A percentile compares a stretch with the other conserved stretches of the same genome.
phyloP scores from a whole-genome alignment of 2,329 filamentous ascomycete species.

The Xenoacremonium recifei region DNA sequence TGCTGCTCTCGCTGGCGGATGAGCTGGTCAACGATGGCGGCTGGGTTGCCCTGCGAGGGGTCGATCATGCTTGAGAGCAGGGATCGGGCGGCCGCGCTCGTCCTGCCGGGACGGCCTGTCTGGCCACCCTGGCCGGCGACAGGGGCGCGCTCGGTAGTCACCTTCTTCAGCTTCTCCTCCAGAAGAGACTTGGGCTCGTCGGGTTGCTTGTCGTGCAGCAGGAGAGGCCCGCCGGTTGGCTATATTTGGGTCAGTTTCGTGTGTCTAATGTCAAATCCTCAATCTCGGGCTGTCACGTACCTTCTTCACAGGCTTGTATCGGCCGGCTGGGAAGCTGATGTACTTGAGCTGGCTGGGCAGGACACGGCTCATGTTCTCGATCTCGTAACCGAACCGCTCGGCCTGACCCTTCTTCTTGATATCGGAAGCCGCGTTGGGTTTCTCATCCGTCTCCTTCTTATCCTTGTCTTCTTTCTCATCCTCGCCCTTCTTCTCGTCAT shows the following conservation, averaged over 20 bases:
- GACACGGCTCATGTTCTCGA: conserved; percentile 96
- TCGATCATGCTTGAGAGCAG: conserved; percentile 37
- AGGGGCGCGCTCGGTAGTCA: conserved; percentile 60
- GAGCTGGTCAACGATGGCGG: conserved; percentile 40
- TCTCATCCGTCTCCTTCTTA: conserved; percentile 61
- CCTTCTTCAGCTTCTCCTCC: conserved; percentile 91
- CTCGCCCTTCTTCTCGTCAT: conserved; percentile 58
- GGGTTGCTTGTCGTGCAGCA: conserved; percentile 83
- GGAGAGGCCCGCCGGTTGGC: conserved; percentile 89
- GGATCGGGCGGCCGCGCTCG: conserved; percentile 29
- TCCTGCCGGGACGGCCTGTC: conserved; percentile 31
- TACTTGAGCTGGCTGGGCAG: conserved; percentile 92
- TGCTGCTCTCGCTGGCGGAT: conserved; percentile 34
- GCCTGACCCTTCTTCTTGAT: conserved; percentile 91
- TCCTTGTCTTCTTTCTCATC: conserved; percentile 62
- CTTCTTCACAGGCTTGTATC: conserved; percentile 90
- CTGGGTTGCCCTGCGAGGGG: conserved; percentile 27
- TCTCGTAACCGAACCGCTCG: conserved; percentile 94
- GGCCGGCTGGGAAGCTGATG: conserved; percentile 84
- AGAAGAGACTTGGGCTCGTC: conserved; percentile 76
- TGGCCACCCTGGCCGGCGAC: conserved; percentile 43
- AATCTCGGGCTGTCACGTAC: too few species aligned
- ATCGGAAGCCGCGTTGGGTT: conserved; percentile 42
- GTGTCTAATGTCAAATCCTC: too few species aligned
- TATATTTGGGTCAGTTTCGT: too few species aligned